phyloP scores from a whole-genome alignment of 1,139 yeast genomes.

The Lodderomyces margitis region DNA sequence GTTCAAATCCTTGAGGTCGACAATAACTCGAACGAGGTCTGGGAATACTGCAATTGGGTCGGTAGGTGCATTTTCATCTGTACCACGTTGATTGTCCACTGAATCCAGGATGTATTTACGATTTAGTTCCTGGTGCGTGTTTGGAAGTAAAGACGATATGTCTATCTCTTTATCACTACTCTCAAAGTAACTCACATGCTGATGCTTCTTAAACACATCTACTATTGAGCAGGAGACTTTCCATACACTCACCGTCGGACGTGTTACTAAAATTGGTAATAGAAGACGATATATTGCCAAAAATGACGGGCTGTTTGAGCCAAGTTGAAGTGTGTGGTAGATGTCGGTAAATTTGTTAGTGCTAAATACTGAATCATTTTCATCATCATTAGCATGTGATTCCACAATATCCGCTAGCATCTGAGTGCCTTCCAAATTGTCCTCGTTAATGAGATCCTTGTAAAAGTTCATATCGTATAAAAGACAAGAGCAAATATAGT shows the following conservation, averaged over 20 bases:
- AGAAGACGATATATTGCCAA: constrained; percentile 1
- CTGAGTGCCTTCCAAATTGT: constrained; percentile 1
- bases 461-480: constrained; percentile 4
- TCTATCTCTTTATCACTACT: not conserved
- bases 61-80: not conserved
- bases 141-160: not conserved
- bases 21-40: not conserved
- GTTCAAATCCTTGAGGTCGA: not conserved
- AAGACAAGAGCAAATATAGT: constrained; percentile 15
- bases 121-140: not conserved
- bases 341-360: not conserved
- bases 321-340: not conserved
- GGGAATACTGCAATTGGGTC: not conserved
- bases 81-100: not conserved
- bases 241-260: not conserved
- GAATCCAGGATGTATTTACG: not conserved
- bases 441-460: not conserved
- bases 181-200: not conserved
- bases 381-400: not conserved
- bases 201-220: not conserved
- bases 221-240: constrained; percentile 1
- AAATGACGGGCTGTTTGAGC: not conserved
- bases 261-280: not conserved
- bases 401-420: constrained; percentile 1
- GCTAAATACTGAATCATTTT: not conserved